A percentile compares a stretch with the other conserved stretches of the same genome.
phyloP scores from a whole-genome alignment of 2,329 filamentous ascomycete species.

The Colletotrichum navitas region DNA sequence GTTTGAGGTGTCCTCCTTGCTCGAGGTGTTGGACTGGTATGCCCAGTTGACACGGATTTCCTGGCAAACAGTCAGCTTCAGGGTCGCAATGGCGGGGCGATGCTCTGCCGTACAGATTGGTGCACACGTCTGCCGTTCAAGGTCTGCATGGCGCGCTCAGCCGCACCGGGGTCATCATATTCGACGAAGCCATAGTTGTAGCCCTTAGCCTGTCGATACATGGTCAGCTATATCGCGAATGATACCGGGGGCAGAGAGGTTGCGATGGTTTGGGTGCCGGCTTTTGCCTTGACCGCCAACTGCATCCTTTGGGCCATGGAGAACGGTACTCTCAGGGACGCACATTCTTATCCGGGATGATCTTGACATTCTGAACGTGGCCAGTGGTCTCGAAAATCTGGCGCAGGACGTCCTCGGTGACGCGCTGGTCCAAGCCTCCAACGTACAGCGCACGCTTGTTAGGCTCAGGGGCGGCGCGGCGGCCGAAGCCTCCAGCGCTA shows the following conservation, averaged over 20 bases:
- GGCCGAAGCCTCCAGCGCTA: constrained; percentile 82
- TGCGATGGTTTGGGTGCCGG: constrained; percentile 3
- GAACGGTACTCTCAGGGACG: constrained; percentile 56
- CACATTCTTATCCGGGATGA: constrained; percentile 99
- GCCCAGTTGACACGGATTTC: constrained; percentile 99
- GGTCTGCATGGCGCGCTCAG: constrained; percentile 96
- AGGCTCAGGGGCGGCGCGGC: constrained; percentile 94
- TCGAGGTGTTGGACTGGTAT: constrained; percentile 93
- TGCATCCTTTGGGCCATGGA: constrained; percentile 1
- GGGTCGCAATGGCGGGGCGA: constrained; percentile 6
- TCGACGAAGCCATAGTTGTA: constrained; percentile 99
- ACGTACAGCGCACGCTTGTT: constrained; percentile 99
- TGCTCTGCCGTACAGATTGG: constrained; percentile 79
- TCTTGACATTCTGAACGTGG: constrained; percentile 98
- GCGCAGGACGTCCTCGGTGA: constrained; percentile 94
- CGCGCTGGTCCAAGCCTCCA: constrained; percentile 91
- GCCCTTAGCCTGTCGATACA: constrained; percentile 80
- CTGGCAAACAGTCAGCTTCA: constrained; percentile 61
- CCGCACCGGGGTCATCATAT: constrained; percentile 96
- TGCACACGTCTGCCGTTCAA: constrained; percentile 96
- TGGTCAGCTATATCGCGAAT: constrained; percentile 36
- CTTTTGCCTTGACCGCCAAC: constrained; percentile 13
- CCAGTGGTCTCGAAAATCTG: constrained; percentile 99
- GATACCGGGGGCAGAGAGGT: neutral
- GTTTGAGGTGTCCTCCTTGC: constrained; percentile 97